A percentile compares a stretch with the other conserved stretches of the same genome.
Conservation (phyloP, 805 yeast species). For the Millerozyma acaciae region DNA sequence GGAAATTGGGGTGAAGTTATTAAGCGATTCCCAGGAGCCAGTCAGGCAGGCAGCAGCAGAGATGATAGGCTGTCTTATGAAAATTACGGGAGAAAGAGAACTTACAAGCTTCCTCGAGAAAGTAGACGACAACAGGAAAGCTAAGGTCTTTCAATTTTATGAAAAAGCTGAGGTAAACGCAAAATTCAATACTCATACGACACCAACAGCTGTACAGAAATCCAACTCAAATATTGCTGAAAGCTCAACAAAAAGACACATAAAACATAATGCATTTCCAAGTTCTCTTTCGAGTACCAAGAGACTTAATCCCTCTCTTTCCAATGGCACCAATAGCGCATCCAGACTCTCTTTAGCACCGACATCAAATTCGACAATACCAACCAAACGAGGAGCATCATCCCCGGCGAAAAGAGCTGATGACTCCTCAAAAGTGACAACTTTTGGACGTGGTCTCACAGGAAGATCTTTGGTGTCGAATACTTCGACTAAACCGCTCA, state of each 20-base stretch:
- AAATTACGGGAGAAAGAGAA: slow-evolving; percentile 72
- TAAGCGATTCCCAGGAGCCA: slow-evolving; percentile 80
- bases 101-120: slow-evolving; percentile 56
- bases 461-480: slow-evolving; percentile 37
- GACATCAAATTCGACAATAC: slow-evolving; percentile 45
- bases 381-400: slow-evolving; percentile 66
- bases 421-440: slow-evolving; percentile 23
- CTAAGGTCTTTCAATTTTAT: slow-evolving; percentile 58
- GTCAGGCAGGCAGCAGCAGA: slow-evolving; percentile 76
- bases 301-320: too few relatives aligned
- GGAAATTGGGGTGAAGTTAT: slow-evolving; percentile 54
- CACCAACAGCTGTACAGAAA: neutral
- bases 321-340: too few relatives aligned
- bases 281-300: slow-evolving; percentile 10
- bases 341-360: too few relatives aligned
- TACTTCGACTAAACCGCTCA: slow-evolving; percentile 6
- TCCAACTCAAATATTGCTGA: neutral
- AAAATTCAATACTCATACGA: slow-evolving; percentile 20
- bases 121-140: slow-evolving; percentile 72
- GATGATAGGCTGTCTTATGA: slow-evolving; percentile 76
- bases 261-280: slow-evolving; percentile 11
- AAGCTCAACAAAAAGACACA: slow-evolving; percentile 5
- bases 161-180: slow-evolving; percentile 53
- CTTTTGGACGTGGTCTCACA: slow-evolving; percentile 37
- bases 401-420: slow-evolving; percentile 58